Conservation (phyloP, 768 basidiomycete species). For the Inosperma sp. region DNA sequence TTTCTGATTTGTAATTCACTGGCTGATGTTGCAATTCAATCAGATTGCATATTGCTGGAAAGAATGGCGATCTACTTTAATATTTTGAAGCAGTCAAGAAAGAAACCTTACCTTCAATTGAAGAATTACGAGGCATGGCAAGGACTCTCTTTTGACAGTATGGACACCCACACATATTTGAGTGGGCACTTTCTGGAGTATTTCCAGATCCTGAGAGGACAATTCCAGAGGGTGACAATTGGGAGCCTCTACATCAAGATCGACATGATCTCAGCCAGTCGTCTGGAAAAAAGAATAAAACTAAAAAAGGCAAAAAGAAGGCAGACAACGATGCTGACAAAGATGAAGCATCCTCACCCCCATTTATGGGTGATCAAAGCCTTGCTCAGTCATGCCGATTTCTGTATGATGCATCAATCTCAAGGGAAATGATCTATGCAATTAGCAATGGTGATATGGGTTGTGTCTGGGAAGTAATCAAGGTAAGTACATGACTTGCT, state of each 20-base stretch:
- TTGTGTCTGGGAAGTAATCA: constrained; percentile 26
- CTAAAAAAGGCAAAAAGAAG: background rate
- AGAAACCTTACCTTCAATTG: background rate
- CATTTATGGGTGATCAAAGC: constrained; percentile 16
- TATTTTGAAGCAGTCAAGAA: background rate
- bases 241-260: background rate
- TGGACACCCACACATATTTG: constrained; percentile 1
- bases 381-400: constrained; percentile 23
- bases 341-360: background rate
- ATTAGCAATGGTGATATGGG: constrained; percentile 29
- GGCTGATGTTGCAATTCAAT: no score
- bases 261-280: background rate
- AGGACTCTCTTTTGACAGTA: background rate
- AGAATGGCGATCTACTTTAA: background rate
- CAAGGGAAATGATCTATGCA: constrained; percentile 22
- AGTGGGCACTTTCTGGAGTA: background rate
- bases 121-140: background rate
- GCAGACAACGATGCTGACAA: background rate
- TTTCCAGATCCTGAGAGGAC: background rate
- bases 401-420: constrained; percentile 20
- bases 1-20: background rate
- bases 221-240: background rate
- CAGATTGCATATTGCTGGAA: background rate
- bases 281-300: background rate
- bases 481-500: constrained; percentile 16